Evolutionary conservation across 23 red algal species (phyloP), one percentile per base, ranked within the genome.

Genomic region (Cyanidium caldarium): DNA sequence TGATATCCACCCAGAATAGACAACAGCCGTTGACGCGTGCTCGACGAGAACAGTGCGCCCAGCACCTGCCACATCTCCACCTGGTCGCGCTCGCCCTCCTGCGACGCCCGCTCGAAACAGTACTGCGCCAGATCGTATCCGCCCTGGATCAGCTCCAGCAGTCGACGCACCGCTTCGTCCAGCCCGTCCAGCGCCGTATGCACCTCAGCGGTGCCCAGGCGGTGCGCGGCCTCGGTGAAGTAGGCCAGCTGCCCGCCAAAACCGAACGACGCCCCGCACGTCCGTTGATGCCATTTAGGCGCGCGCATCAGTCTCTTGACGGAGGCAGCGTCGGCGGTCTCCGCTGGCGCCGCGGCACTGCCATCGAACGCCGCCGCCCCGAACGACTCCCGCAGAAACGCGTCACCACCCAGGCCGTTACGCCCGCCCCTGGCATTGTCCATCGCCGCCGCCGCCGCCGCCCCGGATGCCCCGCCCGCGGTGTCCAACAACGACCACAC

Each of bases 401-500:
- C n/a, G 21, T 61, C 51, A 10, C n/a, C n/a, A n/a, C n/a, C n/a
- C n/a, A n/a, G n/a, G n/a, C n/a, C n/a, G n/a, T n/a, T n/a, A n/a
- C n/a, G n/a, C n/a, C n/a, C n/a, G n/a, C n/a, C n/a, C n/a, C n/a
- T n/a, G n/a, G n/a, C n/a, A n/a, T n/a, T n/a, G n/a, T n/a, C n/a
- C n/a, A n/a, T n/a, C n/a, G n/a, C n/a, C 43, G 69, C 76, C 0
- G 75, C 80, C 40, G 72, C 83, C 40, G 46, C 77, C 44, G 83
- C 80, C 25, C 76, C 83, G 25, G 75, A 80, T 5, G 75, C 67
- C n/a, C 42, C 83, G 7, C 65, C 73, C 33, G 74, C 58, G 1
- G 83, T 44, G 1, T 75, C 77, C 41, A 87, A 58, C 51, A 93
- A 25, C 34, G 83, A 84, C 35, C 76, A 80, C 15, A 94, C 66